Percentiles rank a stretch among this genome's conserved stretches.
Conservation (phyloP, 1,284 basidiomycete species). For the Anthracocystis walkeri region DNA sequence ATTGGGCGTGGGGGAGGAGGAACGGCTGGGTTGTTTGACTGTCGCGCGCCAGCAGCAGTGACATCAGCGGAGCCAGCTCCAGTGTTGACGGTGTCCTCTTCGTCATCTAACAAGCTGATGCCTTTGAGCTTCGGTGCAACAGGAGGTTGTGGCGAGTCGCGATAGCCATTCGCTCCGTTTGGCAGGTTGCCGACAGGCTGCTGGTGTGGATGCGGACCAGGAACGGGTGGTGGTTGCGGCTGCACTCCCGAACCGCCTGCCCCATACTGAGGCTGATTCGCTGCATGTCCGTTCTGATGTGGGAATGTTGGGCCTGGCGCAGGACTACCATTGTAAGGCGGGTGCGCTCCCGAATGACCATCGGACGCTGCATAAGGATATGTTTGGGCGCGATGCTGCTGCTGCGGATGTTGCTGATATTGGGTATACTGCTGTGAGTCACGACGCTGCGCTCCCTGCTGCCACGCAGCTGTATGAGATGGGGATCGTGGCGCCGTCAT, state of each 20-base stretch:
- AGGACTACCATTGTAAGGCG: slow-evolving; percentile 1
- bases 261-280: slow-evolving; percentile 5
- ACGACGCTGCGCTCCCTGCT: slow-evolving; percentile 11
- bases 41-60: not conserved
- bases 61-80: not conserved
- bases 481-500: slow-evolving; percentile 10
- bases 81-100: slow-evolving; percentile 10
- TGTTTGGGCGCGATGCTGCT: slow-evolving; percentile 25
- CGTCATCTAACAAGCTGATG: slow-evolving; percentile 46
- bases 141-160: slow-evolving; percentile 7
- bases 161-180: slow-evolving; percentile 9
- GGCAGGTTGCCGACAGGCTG: too few relatives aligned
- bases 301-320: not conserved
- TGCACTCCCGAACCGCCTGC: not conserved
- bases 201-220: slow-evolving; percentile 20
- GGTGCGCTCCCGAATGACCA: slow-evolving; percentile 3
- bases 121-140: slow-evolving; percentile 29
- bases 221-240: slow-evolving; percentile 5
- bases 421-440: slow-evolving; percentile 18
- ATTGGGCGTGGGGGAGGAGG: slow-evolving; percentile 86
- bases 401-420: slow-evolving; percentile 21
- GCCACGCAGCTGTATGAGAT: slow-evolving; percentile 11
- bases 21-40: not conserved
- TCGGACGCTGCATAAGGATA: slow-evolving; percentile 20
- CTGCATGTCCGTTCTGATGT: slow-evolving; percentile 2